Evolutionary conservation across 2,329 filamentous ascomycete species (phyloP).

Genomic region (Lomentospora prolificans): DNA sequence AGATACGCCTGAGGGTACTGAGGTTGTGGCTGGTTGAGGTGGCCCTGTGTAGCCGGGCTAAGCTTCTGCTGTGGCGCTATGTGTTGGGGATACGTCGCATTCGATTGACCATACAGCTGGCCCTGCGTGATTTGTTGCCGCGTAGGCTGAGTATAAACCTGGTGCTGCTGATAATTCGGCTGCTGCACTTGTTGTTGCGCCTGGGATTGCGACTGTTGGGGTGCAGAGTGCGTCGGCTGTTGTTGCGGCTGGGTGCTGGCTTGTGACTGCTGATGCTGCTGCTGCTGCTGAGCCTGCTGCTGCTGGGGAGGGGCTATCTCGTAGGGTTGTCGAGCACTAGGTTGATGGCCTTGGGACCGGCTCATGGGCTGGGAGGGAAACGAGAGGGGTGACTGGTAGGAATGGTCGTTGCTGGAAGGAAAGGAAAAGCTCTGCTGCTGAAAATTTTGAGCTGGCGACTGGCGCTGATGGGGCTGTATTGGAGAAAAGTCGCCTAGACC

Average conservation of each 20-base stretch:
- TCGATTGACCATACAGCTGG: slow-evolving; percentile 8
- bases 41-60: slow-evolving; percentile 7
- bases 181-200: slow-evolving; percentile 17
- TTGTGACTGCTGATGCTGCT: slow-evolving; percentile 8
- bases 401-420: slow-evolving; percentile 20
- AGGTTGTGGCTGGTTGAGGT: neutral
- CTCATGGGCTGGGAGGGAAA: neutral
- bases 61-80: slow-evolving; percentile 14
- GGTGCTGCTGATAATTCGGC: slow-evolving; percentile 8
- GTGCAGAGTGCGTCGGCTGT: slow-evolving; percentile 10
- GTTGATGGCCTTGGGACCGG: slow-evolving; percentile 5
- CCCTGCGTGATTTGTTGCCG: slow-evolving; percentile 9
- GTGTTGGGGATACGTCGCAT: slow-evolving; percentile 16
- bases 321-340: slow-evolving; percentile 15
- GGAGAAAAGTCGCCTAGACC: slow-evolving; percentile 21
- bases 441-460: slow-evolving; percentile 23
- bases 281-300: slow-evolving; percentile 16
- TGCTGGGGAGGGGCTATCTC: slow-evolving; percentile 19
- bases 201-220: slow-evolving; percentile 11
- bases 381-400: slow-evolving; percentile 21
- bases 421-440: slow-evolving; percentile 23
- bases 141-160: slow-evolving; percentile 12
- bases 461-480: slow-evolving; percentile 19
- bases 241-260: slow-evolving; percentile 11
- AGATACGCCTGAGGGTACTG: slow-evolving; percentile 2